Evolutionary conservation across 208 protist genomes (phyloP), one percentile per base, ranked within the genome.

Genomic region (Blechomonas ayalai): DNA sequence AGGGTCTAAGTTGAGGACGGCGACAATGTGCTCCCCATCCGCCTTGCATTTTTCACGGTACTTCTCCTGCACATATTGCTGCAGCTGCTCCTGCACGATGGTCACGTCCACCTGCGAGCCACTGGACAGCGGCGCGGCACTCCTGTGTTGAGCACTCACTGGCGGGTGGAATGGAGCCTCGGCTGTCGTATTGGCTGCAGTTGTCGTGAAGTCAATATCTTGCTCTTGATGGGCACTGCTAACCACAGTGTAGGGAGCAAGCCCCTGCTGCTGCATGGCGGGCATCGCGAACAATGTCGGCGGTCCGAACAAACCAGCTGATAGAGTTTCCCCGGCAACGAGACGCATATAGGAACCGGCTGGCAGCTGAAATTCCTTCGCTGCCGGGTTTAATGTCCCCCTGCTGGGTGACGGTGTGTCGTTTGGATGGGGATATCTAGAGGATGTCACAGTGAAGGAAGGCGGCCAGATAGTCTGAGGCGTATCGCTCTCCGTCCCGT

Each of bases 1-100:
- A 8, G 64, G 71, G 39, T 87, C 71, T 19, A 92, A 60, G 59
- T 87, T 80, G 35, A 87, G 72, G 18, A 92, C 84, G 9, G 65
- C 66, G 22, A 88, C 60, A 56, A 92, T 74, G 59, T 86, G 78
- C 29, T 62, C 58, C 2, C 40, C 31, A 19, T 59, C 49, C 2
- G 33, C 52, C 28, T 27, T 13, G 50, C 70, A 86, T 32, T 52
- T 40, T 16, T 47, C 22, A 20, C 40, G 55, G 47, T 74, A 86
- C 8, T 41, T 25, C 32, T 55, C 36, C 20, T 49, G 62, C 18
- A 91, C 59, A 47, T 62, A 62, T 15, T 35, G 46, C 44, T 74
- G 46, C 33, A 69, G 46, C 27, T 60, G 20, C 29, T 45, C 48
- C 48, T 69, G 31, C 46, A 62, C 29, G 22, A 33, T 23, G 26